Evolutionary conservation across 179 eudicot genomes (phyloP).

Genomic region (Monotropa hypopitys): DNA sequence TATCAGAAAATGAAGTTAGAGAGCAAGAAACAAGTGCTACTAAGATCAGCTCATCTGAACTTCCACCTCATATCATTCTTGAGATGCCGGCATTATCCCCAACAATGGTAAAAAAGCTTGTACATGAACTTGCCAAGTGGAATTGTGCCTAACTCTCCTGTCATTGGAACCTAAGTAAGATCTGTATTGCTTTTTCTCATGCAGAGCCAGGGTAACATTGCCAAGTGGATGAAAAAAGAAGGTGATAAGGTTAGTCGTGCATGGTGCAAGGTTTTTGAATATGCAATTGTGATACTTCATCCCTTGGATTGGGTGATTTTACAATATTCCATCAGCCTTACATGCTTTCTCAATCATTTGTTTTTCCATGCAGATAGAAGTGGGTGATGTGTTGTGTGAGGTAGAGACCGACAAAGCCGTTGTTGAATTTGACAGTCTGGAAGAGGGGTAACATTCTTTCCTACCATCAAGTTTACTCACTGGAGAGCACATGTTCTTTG

Average conservation of each 20-base stretch:
- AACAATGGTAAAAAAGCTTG: constrained; percentile 42
- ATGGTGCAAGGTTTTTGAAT: not conserved
- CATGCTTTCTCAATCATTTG: constrained; percentile 7
- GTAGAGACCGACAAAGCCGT: constrained; percentile 95
- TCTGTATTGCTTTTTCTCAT: constrained; percentile 4
- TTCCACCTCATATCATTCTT: constrained; percentile 50
- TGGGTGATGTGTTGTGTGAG: constrained; percentile 85
- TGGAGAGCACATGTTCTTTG: not conserved
- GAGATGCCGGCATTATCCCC: constrained; percentile 81
- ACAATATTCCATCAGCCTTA: not conserved
- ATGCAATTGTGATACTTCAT: not conserved
- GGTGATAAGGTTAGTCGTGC: constrained; percentile 57
- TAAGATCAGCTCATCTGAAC: constrained; percentile 36
- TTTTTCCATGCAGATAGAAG: constrained; percentile 54
- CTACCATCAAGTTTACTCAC: not conserved
- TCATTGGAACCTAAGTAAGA: constrained; percentile 2
- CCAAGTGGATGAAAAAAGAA: constrained; percentile 63
- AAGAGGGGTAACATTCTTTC: constrained; percentile 66
- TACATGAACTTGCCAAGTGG: not conserved
- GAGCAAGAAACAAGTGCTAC: constrained; percentile 29
- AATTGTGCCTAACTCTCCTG: not conserved
- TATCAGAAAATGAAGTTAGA: constrained; percentile 22
- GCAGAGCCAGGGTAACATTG: constrained; percentile 69
- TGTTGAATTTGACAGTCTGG: constrained; percentile 82
- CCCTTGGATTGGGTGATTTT: constrained; percentile 1